phyloP scores from a whole-genome alignment of 1,139 yeast species.

The Oligophagozyma castellii region DNA sequence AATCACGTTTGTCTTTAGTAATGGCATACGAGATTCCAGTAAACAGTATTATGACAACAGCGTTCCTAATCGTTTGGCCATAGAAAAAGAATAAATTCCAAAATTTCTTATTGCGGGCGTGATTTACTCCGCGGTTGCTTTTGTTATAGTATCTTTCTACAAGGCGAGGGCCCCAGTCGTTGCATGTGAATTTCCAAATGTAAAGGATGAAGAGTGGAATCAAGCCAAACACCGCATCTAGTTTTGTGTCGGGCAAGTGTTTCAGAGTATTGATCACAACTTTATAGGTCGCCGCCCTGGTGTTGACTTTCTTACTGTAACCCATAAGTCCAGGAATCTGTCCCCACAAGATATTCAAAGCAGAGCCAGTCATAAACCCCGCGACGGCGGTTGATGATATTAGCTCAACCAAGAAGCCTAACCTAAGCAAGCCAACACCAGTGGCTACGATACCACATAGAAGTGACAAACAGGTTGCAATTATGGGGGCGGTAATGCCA shows the following conservation, averaged over 20 bases:
- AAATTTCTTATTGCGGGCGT: constrained; percentile 27
- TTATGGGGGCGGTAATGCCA: constrained; percentile 37
- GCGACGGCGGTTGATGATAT: constrained; percentile 86
- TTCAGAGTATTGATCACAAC: constrained; percentile 65
- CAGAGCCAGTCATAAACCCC: constrained; percentile 94
- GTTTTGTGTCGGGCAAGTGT: constrained; percentile 48
- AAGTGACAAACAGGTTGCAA: constrained; percentile 70
- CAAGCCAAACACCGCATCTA: constrained; percentile 85
- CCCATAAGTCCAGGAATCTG: constrained; percentile 88
- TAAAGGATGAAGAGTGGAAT: constrained; percentile 58
- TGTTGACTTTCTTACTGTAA: constrained; percentile 46
- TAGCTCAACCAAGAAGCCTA: constrained; percentile 80
- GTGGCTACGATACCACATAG: constrained; percentile 77
- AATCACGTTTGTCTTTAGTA: constrained; percentile 27
- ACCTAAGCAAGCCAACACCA: constrained; percentile 67
- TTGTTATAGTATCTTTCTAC: constrained; percentile 29
- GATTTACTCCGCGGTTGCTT: no score
- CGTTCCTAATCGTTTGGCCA: constrained; percentile 64
- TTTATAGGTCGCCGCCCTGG: constrained; percentile 54
- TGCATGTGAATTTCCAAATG: constrained; percentile 45
- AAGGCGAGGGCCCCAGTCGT: constrained; percentile 41
- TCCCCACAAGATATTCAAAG: constrained; percentile 66
- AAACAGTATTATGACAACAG: constrained; percentile 64
- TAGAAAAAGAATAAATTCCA: constrained; percentile 37
- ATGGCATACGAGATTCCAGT: constrained; percentile 61